Evolutionary conservation across 331 rosid genomes (phyloP), one percentile per base, ranked within the genome.

Genomic region (Stylosanthes scabra): DNA sequence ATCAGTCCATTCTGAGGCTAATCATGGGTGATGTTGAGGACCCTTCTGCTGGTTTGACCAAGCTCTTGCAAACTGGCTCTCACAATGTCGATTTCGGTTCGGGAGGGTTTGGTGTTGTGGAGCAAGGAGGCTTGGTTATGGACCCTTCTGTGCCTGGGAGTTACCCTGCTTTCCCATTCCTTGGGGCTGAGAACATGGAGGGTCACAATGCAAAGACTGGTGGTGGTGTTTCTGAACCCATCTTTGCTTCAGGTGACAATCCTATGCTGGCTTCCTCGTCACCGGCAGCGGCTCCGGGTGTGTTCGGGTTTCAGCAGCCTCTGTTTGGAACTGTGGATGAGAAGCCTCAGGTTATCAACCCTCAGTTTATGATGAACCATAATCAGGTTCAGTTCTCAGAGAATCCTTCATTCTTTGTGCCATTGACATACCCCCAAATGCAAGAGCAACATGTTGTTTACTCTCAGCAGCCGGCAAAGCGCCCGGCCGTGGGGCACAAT

Each of bases 11-110:
- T 79, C 58, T 91, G 41, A 84, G 96, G 42, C 74, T 94, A 59
- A 89, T 93, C 58, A 93, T 91, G 98, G 88, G 96, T 12, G 96
- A 93, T 75, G 82, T 86, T 31, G 96, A 91, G 62, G 97, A 89
- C 89, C 98, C 97, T 11, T 93, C 96, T 85, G 65, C 82, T 1
- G 97, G 93, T 6, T 81, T 93, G 84, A 91, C 80, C 83, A 93
- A 87, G 76, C 85, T 93, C 34, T 60, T 91, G 72, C 95, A 91
- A 68, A 74, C 77, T 49, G 84, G 78, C 42, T 83, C 93, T 50
- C 96, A 83, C 12, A 88, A 82, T 58, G 78, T 85, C 75, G 96
- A 90, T 72, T 94, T 91, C 62, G 72, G 70, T 63, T 34, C 39
- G 0, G 25, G 71, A 0, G 87, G 85, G 20, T 90, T 90, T 28